Conservation (phyloP, 345 rosid species). For the Aquilaria yunnanensis region DNA sequence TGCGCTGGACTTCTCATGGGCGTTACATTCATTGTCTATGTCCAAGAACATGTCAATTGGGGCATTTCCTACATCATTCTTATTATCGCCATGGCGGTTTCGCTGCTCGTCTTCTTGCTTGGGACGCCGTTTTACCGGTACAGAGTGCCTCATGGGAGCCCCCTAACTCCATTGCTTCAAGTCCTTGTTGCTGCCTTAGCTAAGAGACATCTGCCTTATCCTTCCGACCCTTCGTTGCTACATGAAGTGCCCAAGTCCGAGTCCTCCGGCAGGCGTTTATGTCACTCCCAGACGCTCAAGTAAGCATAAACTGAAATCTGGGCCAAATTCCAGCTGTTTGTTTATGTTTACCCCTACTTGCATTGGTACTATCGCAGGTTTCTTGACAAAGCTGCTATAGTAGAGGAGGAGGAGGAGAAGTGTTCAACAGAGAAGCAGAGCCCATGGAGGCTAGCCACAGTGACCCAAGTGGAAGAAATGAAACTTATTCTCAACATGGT, state of each 20-base stretch:
- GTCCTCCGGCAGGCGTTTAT: constrained; percentile 24
- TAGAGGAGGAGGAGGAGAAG: constrained; percentile 29
- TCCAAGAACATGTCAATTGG: constrained; percentile 34
- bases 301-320: neutral
- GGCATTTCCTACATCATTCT: constrained; percentile 28
- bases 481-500: constrained; percentile 64
- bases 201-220: constrained; percentile 31
- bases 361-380: constrained; percentile 34
- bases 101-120: constrained; percentile 15
- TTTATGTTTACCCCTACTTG: no score
- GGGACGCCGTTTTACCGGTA: constrained; percentile 30
- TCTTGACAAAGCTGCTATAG: constrained; percentile 84
- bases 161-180: constrained; percentile 29
- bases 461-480: constrained; percentile 35
- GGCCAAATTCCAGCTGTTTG: neutral
- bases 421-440: constrained; percentile 29
- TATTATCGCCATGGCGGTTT: constrained; percentile 20
- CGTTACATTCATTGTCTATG: constrained; percentile 29
- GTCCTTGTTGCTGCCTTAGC: constrained; percentile 32
- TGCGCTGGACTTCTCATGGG: constrained; percentile 34
- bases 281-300: constrained; percentile 35
- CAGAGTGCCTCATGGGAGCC: constrained; percentile 25
- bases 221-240: constrained; percentile 21
- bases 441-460: constrained; percentile 72
- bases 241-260: constrained; percentile 16